A percentile compares a stretch with the other conserved stretches of the same genome.
phyloP scores from a whole-genome alignment of 345 rosid species.

The Raphanus raphanistrum region DNA sequence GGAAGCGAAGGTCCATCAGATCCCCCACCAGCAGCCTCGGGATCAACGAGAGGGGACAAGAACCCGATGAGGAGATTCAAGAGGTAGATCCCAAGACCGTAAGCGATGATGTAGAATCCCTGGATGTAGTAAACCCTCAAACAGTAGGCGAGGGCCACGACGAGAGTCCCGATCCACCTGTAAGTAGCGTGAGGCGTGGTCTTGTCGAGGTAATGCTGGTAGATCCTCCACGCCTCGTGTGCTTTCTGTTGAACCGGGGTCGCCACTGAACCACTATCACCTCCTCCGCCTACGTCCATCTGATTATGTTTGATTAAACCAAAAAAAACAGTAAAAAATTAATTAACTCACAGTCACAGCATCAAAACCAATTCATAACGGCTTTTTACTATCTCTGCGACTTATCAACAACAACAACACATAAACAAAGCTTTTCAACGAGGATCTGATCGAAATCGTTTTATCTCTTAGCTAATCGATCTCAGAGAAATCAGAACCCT shows the following conservation, averaged over 20 bases:
- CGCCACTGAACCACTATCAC: constrained; percentile 50
- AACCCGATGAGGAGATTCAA: constrained; percentile 90
- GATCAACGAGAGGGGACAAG: constrained; percentile 91
- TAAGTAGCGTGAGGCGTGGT: constrained; percentile 73
- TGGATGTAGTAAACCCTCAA: constrained; percentile 70
- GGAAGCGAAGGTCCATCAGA: constrained; percentile 85
- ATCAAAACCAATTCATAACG: background rate
- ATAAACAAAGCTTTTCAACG: background rate
- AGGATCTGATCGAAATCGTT: constrained; percentile 9
- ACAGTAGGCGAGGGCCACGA: constrained; percentile 51
- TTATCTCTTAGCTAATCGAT: constrained; percentile 10
- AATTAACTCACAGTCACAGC: background rate
- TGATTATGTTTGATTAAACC: background rate
- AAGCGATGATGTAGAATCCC: constrained; percentile 85
- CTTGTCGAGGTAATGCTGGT: constrained; percentile 88
- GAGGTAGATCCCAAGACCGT: constrained; percentile 90
- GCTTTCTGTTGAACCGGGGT: constrained; percentile 70
- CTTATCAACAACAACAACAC: background rate
- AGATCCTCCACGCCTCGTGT: constrained; percentile 74
- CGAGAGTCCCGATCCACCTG: constrained; percentile 86
- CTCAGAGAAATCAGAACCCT: constrained; percentile 6
- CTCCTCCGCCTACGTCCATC: constrained; percentile 81
- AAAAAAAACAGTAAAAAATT: background rate
- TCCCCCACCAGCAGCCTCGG: constrained; percentile 63
- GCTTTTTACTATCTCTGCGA: background rate